Base-by-base conservation (phyloP, 306 rosid genomes). In the Cajanus cajan region DNA sequence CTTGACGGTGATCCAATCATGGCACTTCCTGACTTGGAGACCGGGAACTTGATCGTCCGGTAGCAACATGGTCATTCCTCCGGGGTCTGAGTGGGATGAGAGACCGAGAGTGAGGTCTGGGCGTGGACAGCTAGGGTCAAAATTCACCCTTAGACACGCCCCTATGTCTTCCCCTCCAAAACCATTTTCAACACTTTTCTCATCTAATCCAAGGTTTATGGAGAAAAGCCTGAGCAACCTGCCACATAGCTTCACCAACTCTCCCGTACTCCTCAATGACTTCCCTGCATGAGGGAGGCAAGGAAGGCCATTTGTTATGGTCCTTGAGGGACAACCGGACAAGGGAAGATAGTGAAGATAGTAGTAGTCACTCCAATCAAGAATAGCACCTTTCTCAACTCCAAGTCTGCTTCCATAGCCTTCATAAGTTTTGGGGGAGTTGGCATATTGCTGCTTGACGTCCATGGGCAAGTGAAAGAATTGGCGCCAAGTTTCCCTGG, bases 351-450 rank as follows among this genome's bases (percentile, higher is more conserved):
- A 92, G 80, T 94, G 98, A 71, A 94, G 93, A 78, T 16, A 94
- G 21, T 90, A 94, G 19, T 91, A 94, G 66, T 94, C 97, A 74
- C 97, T 92, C 98, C 97, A 94, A 73, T 94, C 98, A 72, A 94
- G 96, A 87, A 89, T 85, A 76, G 97, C 97, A 7, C 94, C 96
- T 62, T 87, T 91, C 33, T 91, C 85, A 37, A 91, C 65, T 1
- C 97, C 98, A n/a, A 91, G 89, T 8, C 98, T 88, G 52, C 97
- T 91, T 0, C 98, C 98, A 79, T 94, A 94, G 0, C 98, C 98
- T 78, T 94, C 98, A 41, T 94, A 94, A 14, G 97, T 94, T 57
- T 45, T 89, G 0, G 98, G 98, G 0, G 89, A 87, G 64, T 94
- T 94, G 0, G 94, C 96, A 45, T 90, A 90, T 7, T 36, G 76